Evolutionary conservation across 768 basidiomycete genomes (phyloP).

Genomic region (Lanmaoa rubissima): DNA sequence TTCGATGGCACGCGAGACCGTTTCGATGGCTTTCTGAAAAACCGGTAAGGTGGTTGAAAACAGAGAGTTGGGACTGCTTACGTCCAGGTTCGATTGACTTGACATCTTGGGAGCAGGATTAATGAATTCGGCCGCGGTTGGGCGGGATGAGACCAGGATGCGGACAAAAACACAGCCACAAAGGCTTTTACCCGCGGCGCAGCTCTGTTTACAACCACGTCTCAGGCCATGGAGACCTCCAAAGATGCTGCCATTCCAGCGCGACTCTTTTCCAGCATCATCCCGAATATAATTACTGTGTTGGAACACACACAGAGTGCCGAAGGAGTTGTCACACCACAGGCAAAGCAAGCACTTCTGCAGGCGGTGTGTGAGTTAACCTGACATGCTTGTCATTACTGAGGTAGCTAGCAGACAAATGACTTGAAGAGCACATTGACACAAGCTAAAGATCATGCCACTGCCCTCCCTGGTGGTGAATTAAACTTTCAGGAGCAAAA

Average conservation of each 20-base stretch:
- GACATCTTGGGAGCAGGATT: constrained; percentile 34
- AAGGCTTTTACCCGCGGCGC: not conserved
- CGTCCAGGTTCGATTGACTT: constrained; percentile 47
- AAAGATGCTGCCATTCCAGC: constrained; percentile 36
- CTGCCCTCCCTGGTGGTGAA: constrained; percentile 68
- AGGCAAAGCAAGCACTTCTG: constrained; percentile 64
- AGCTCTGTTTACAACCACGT: not conserved
- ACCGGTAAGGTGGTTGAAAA: constrained; percentile 16
- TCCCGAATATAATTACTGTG: constrained; percentile 59
- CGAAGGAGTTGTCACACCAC: constrained; percentile 52
- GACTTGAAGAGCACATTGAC: constrained; percentile 60
- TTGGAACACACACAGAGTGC: constrained; percentile 58
- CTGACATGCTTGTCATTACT: not conserved
- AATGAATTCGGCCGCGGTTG: not conserved
- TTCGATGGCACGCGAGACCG: constrained; percentile 91
- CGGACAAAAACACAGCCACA: constrained; percentile 20
- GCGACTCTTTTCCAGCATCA: constrained; percentile 52
- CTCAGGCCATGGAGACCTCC: constrained; percentile 3
- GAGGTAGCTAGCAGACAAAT: constrained; percentile 53
- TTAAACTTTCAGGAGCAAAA: constrained; percentile 66
- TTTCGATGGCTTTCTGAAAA: constrained; percentile 74
- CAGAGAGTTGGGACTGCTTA: constrained; percentile 23
- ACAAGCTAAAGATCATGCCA: constrained; percentile 60
- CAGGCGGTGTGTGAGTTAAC: constrained; percentile 50
- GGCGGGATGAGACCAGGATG: not conserved